Conservation (phyloP, 83 land plant species). For the Picea abies region DNA sequence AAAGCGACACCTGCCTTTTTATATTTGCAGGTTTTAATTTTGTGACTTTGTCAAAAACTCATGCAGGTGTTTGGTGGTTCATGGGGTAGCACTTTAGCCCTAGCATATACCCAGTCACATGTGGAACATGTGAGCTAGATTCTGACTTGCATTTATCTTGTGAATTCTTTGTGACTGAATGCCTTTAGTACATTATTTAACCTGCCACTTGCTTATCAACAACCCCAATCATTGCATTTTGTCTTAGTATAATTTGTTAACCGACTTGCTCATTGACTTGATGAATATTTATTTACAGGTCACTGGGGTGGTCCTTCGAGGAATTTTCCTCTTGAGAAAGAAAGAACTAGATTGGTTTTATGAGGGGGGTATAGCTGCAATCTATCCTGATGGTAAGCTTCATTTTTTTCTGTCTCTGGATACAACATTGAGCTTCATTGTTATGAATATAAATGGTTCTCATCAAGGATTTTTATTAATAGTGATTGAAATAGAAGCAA, state of each 20-base stretch:
- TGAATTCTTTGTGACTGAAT: not conserved
- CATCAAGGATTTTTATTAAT: not conserved
- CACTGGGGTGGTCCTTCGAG: conserved; percentile 35
- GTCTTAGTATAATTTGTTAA: not conserved
- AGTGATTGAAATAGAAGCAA: not conserved
- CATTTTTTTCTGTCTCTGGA: not conserved
- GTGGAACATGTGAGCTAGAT: conserved; percentile 64
- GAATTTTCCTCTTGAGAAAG: conserved; percentile 85
- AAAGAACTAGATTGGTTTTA: conserved; percentile 99
- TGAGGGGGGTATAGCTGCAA: conserved; percentile 94
- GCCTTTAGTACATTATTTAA: not conserved
- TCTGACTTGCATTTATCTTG: not conserved
- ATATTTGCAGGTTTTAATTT: not conserved
- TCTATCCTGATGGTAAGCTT: conserved; percentile 91
- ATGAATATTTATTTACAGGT: not conserved
- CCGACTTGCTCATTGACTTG: not conserved
- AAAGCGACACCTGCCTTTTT: not conserved
- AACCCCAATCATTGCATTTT: not conserved
- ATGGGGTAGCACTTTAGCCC: conserved; percentile 96
- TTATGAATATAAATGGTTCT: conserved; percentile 5
- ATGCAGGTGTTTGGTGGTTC: conserved; percentile 96
- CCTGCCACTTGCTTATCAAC: not conserved
- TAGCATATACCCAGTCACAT: conserved; percentile 88
- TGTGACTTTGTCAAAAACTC: not conserved
- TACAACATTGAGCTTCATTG: not conserved